Percentiles rank a stretch among this genome's conserved stretches.
These are phyloP conservation scores for Lathyrus aphaca DNA, from an alignment of 306 rosid species.

Conservation along the genomic window DNA sequence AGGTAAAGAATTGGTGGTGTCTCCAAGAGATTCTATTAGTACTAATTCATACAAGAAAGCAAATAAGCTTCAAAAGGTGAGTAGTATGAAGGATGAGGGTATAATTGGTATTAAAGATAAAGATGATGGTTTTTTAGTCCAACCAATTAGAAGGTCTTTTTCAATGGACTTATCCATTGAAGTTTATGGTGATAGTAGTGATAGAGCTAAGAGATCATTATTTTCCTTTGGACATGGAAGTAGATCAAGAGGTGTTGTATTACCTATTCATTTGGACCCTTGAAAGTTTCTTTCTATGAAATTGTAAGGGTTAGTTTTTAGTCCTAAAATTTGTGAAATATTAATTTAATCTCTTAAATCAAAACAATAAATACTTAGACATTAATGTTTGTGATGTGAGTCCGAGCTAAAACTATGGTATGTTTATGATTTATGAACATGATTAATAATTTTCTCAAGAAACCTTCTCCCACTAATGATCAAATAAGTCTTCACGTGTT, in stretches of 20 bases:
- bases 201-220: constrained; percentile 56
- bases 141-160: constrained; percentile 73
- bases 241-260: constrained; percentile 52
- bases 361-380: no score
- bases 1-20: constrained; percentile 37
- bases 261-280: constrained; percentile 55
- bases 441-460: no score
- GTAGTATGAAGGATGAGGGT: constrained; percentile 72
- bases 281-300: not conserved
- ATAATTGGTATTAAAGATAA: constrained; percentile 50
- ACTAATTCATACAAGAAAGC: constrained; percentile 42
- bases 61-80: constrained; percentile 54
- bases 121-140: constrained; percentile 53
- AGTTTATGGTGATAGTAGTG: constrained; percentile 42
- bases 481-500: no score
- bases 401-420: no score
- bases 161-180: constrained; percentile 75
- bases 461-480: no score
- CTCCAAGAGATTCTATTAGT: constrained; percentile 20
- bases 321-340: no score
- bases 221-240: constrained; percentile 72
- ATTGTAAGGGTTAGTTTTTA: no score
- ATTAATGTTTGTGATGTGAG: no score
- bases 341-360: no score
- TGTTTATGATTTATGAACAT: no score